phyloP scores from a whole-genome alignment of 2,329 filamentous ascomycete species.

The Colletotrichum lentis region DNA sequence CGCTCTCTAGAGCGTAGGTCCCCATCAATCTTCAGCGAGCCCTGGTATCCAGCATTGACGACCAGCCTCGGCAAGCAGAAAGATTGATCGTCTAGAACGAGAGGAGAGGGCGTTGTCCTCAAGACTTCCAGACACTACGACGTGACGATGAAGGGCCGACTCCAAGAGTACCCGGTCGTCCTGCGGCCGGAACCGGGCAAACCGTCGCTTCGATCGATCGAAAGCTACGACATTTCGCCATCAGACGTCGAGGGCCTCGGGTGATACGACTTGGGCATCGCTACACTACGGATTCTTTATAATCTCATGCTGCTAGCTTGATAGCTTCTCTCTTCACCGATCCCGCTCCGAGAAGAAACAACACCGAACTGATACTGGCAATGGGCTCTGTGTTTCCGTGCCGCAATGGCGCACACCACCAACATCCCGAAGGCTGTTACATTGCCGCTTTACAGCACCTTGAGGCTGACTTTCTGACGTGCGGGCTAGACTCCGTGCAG shows the following conservation, averaged over 20 bases:
- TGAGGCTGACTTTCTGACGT: conserved; percentile 44
- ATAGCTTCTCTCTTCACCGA: conserved; percentile 38
- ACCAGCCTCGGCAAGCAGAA: conserved; percentile 13
- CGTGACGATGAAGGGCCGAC: not conserved
- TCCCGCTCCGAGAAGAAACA: conserved; percentile 34
- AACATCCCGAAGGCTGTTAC: conserved; percentile 54
- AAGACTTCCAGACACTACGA: not conserved
- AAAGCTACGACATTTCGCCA: conserved; percentile 24
- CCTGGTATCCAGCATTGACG: not conserved
- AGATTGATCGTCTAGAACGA: conserved; percentile 43
- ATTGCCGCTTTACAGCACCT: conserved; percentile 48
- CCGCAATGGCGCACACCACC: conserved; percentile 43
- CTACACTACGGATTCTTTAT: not conserved
- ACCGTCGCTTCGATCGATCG: conserved; percentile 39
- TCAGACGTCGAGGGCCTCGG: conserved; percentile 33
- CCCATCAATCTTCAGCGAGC: not conserved
- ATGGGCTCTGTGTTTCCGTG: conserved; percentile 49
- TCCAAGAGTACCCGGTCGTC: not conserved
- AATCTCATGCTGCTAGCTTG: conserved; percentile 20
- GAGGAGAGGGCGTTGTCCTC: conserved; percentile 1
- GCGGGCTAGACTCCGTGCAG: conserved; percentile 49
- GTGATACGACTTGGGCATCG: conserved; percentile 12
- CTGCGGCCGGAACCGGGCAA: conserved; percentile 14
- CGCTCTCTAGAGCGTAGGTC: conserved; percentile 42
- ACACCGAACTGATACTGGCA: conserved; percentile 48